Conservation (phyloP, 352 stramenopile genomes). For the Phytophthora tubulina region DNA sequence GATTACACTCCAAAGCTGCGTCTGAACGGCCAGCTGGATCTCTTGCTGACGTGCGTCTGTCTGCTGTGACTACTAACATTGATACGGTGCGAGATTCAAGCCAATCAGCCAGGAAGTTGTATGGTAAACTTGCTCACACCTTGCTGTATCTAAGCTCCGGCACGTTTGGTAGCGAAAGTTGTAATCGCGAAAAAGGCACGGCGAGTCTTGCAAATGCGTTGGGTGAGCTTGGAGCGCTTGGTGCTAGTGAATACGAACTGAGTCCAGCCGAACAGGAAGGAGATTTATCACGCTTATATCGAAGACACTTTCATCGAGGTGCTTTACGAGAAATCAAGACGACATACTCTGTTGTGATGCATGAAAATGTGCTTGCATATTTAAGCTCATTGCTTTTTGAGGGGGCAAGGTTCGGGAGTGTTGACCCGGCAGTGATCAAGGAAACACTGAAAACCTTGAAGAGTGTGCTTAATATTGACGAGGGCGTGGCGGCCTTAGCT, state of each 20-base stretch:
- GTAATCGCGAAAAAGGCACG: constrained; percentile 18
- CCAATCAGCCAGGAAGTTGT: constrained; percentile 29
- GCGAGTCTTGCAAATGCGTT: constrained; percentile 66
- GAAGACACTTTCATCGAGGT: constrained; percentile 63
- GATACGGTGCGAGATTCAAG: constrained; percentile 35
- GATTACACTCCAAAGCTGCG: not conserved
- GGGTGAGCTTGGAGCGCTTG: constrained; percentile 71
- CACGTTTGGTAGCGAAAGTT: constrained; percentile 19
- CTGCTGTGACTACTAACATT: constrained; percentile 41
- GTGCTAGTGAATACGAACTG: constrained; percentile 69
- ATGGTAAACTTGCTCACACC: constrained; percentile 59
- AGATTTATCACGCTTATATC: constrained; percentile 65
- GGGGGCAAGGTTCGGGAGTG: constrained; percentile 19
- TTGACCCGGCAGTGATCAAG: constrained; percentile 50
- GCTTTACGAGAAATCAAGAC: constrained; percentile 63
- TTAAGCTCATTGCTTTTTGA: constrained; percentile 81
- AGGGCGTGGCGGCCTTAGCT: constrained; percentile 43
- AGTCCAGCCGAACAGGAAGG: constrained; percentile 57
- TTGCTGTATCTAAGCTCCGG: constrained; percentile 62
- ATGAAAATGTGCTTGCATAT: constrained; percentile 67
- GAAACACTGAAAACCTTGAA: constrained; percentile 62
- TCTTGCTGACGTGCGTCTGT: constrained; percentile 37
- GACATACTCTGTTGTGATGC: constrained; percentile 59
- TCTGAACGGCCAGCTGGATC: constrained; percentile 6
- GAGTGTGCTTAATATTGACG: constrained; percentile 52